phyloP scores from a whole-genome alignment of 2,329 filamentous ascomycete genomes.

The Penicillium sp. region DNA sequence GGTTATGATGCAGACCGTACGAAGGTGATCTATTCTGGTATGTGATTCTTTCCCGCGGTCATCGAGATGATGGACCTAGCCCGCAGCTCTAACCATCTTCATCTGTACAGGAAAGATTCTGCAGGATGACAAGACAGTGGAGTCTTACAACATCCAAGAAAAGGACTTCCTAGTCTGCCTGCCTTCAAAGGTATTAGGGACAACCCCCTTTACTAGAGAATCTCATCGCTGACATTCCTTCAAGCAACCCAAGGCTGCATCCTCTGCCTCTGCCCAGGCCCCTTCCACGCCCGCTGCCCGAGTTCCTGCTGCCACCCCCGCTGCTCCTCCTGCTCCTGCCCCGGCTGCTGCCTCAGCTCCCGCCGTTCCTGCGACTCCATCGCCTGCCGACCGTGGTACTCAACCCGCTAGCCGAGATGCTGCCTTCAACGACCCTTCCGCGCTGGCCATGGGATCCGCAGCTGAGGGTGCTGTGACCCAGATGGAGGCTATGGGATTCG shows the following conservation, averaged over 20 bases:
- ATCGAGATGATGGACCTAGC: background rate
- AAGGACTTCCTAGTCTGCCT: conserved; percentile 99
- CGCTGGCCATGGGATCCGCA: conserved; percentile 82
- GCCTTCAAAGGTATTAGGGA: conserved; percentile 76
- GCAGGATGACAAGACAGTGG: conserved; percentile 94
- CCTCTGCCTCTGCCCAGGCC: conserved; percentile 33
- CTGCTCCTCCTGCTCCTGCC: conserved; percentile 53
- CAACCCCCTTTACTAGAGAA: background rate
- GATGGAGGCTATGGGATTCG: conserved; percentile 98
- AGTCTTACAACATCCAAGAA: conserved; percentile 97
- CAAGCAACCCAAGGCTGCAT: conserved; percentile 66
- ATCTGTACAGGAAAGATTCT: conserved; percentile 80
- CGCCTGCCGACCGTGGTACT: conserved; percentile 47
- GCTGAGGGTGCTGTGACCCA: conserved; percentile 79
- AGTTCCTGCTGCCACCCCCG: conserved; percentile 43
- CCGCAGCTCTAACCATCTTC: conserved; percentile 1
- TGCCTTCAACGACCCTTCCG: conserved; percentile 69
- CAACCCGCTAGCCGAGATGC: conserved; percentile 33
- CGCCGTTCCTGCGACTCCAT: conserved; percentile 49
- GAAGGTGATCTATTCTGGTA: conserved; percentile 98
- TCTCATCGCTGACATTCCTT: background rate
- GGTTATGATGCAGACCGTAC: conserved; percentile 80
- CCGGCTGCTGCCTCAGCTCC: conserved; percentile 49
- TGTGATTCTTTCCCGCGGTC: conserved; percentile 29
- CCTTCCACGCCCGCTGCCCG: conserved; percentile 40